These are phyloP conservation scores for Eimeria sp. DNA, from an alignment of 169 alveolate species.

Conservation along the genomic window DNA sequence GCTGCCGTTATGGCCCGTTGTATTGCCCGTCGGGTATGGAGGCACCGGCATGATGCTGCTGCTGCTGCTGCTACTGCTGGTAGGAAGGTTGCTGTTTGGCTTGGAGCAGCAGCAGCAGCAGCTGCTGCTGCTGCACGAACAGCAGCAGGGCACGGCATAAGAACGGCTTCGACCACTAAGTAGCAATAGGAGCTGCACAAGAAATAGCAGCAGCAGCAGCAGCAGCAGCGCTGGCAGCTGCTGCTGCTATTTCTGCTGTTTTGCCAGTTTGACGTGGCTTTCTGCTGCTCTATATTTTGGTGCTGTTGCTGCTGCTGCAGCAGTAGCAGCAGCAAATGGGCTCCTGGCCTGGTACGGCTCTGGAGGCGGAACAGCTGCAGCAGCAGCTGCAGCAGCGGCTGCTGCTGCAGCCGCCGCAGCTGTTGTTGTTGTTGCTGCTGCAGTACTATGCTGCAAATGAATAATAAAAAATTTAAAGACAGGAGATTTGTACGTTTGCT, in stretches of 20 bases:
- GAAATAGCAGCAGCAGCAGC: neutral
- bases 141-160: slow-evolving; percentile 24
- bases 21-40: neutral
- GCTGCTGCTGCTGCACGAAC: neutral
- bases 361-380: neutral
- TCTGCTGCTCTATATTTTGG: neutral
- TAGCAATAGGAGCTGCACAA: neutral
- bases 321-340: neutral
- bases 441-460: neutral
- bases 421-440: neutral
- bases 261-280: neutral
- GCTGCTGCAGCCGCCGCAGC: slow-evolving; percentile 5
- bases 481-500: neutral
- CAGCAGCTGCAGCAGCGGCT: slow-evolving; percentile 25
- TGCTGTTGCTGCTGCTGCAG: neutral
- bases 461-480: neutral
- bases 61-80: slow-evolving; percentile 7
- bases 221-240: neutral
- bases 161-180: neutral
- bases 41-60: neutral
- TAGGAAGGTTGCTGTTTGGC: too few relatives aligned
- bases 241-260: slow-evolving; percentile 14
- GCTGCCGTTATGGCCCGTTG: neutral
- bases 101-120: too few relatives aligned
- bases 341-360: neutral